Evolutionary conservation across 2,329 filamentous ascomycete species (phyloP).

Genomic region (Monosporascus sp.): DNA sequence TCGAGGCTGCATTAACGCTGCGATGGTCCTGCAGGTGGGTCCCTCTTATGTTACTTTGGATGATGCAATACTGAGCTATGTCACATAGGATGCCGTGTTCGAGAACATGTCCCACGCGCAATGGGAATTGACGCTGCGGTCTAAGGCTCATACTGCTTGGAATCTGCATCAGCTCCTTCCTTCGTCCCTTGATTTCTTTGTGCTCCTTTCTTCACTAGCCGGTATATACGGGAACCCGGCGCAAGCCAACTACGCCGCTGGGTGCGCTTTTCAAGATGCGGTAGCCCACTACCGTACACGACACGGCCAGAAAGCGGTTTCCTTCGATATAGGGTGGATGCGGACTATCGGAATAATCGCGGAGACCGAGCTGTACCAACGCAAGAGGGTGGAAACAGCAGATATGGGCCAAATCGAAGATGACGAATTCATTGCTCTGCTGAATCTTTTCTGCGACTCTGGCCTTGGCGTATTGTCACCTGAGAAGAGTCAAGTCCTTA

Average conservation of each 20-base stretch:
- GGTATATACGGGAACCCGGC: not conserved
- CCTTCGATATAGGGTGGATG: no score
- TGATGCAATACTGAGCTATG: no score
- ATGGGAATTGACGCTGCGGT: not conserved
- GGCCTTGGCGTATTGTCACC: no score
- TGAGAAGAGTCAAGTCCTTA: no score
- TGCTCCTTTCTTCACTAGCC: not conserved
- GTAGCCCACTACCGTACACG: not conserved
- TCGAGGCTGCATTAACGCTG: slow-evolving; percentile 32
- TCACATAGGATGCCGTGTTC: not conserved
- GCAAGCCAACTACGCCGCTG: not conserved
- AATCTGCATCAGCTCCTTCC: not conserved
- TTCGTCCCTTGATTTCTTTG: not conserved
- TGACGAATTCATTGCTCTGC: no score
- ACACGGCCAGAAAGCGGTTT: no score
- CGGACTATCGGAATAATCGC: no score
- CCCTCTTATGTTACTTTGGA: no score
- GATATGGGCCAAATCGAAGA: no score
- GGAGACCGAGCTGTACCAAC: no score
- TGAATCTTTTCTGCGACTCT: no score
- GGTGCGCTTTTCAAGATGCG: not conserved
- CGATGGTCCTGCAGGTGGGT: slow-evolving; percentile 32
- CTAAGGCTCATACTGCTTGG: not conserved
- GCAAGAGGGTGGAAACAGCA: no score
- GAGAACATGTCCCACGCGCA: slow-evolving; percentile 1